Conservation (phyloP, 2,329 filamentous ascomycete species). For the Nemania sp. region DNA sequence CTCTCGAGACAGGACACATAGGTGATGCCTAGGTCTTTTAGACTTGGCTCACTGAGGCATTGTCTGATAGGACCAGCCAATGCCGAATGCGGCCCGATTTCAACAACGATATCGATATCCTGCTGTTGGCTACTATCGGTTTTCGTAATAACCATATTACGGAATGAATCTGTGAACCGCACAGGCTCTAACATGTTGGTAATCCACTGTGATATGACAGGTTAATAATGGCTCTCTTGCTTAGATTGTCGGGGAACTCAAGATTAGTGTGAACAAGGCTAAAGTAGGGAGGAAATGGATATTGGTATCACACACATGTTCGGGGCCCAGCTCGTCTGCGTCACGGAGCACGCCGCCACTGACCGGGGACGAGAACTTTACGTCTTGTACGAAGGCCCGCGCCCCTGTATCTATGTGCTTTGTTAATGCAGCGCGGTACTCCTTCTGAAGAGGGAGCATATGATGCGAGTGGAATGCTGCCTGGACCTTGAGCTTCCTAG, state of each 20-base stretch:
- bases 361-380: slow-evolving; percentile 29
- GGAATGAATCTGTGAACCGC: no score
- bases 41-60: slow-evolving; percentile 6
- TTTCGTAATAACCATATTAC: no score
- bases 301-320: slow-evolving; percentile 9
- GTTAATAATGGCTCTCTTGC: no score
- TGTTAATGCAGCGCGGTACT: slow-evolving; percentile 19
- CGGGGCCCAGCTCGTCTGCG: neutral
- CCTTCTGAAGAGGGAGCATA: slow-evolving; percentile 29
- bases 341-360: slow-evolving; percentile 21
- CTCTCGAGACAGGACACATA: slow-evolving; percentile 38
- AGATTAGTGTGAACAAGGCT: no score
- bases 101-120: slow-evolving; percentile 7
- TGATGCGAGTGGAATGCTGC: slow-evolving; percentile 38
- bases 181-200: no score
- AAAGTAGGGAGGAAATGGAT: no score
- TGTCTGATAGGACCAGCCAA: slow-evolving; percentile 52
- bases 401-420: no score
- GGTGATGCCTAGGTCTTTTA: slow-evolving; percentile 12
- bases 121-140: no score
- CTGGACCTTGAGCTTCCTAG: slow-evolving; percentile 34
- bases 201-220: no score
- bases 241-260: neutral
- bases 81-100: slow-evolving; percentile 52
- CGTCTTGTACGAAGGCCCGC: neutral